Percentiles rank a stretch among this genome's conserved stretches.
Conservation (phyloP, 257 asterid genomes). For the Cynanchum wilfordii region DNA sequence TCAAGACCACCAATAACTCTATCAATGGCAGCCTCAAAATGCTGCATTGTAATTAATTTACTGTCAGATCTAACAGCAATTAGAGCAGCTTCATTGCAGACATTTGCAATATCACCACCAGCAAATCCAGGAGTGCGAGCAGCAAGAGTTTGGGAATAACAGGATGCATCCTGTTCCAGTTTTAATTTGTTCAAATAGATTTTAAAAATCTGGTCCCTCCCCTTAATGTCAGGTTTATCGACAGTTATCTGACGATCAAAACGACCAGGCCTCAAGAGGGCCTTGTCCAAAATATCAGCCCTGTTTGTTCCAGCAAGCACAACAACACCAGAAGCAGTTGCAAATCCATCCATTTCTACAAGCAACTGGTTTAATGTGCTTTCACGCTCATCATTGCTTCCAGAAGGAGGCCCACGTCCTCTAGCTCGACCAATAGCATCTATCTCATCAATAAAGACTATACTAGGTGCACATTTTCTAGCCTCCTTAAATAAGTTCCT, state of each 20-base stretch:
- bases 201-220: conserved; percentile 78
- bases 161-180: conserved; percentile 67
- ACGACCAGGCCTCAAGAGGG: conserved; percentile 83
- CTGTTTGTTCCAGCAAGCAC: conserved; percentile 92
- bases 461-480: conserved; percentile 83
- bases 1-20: conserved; percentile 92
- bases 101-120: conserved; percentile 93
- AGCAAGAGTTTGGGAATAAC: conserved; percentile 80
- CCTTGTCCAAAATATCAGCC: conserved; percentile 80
- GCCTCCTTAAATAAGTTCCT: conserved; percentile 85
- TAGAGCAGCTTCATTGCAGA: conserved; percentile 92
- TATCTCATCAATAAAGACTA: conserved; percentile 82
- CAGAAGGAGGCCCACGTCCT: conserved; percentile 59
- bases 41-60: conserved; percentile 47
- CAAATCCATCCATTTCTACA: conserved; percentile 96
- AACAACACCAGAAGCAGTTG: conserved; percentile 79
- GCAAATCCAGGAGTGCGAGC: conserved; percentile 97
- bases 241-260: conserved; percentile 87
- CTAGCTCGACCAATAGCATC: conserved; percentile 88
- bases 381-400: conserved; percentile 67
- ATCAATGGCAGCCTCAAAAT: conserved; percentile 85
- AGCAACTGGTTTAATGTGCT: conserved; percentile 84
- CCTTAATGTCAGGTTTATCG: conserved; percentile 84
- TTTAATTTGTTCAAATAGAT: conserved; percentile 66
- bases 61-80: conserved; percentile 74